A percentile compares a stretch with the other conserved stretches of the same genome.
Evolutionary conservation across 2,329 filamentous ascomycete species (phyloP).

Genomic region (Macroventuria anomochaeta): DNA sequence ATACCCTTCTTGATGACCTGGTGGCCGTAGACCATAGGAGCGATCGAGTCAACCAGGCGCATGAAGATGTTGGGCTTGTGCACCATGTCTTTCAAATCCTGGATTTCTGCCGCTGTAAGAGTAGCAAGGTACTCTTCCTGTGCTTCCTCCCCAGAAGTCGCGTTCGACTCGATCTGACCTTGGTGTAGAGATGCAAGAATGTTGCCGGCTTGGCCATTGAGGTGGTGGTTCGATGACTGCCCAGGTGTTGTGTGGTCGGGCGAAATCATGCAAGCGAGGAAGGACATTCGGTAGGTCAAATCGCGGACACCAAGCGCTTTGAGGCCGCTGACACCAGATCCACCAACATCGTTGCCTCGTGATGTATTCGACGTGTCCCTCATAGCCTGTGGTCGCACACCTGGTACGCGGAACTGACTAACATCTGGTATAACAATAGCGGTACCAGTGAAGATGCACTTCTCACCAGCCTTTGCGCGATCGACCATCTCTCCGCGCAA

Average conservation of each 20-base stretch:
- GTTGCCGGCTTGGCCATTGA: constrained; percentile 78
- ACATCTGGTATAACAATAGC: constrained; percentile 97
- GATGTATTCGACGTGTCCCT: constrained; percentile 78
- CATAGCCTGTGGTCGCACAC: constrained; percentile 80
- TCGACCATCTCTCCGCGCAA: constrained; percentile 97
- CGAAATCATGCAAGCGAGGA: constrained; percentile 94
- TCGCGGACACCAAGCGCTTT: constrained; percentile 94
- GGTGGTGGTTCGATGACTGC: constrained; percentile 70
- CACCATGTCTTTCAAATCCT: constrained; percentile 90
- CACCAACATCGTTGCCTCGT: constrained; percentile 80
- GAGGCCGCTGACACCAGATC: constrained; percentile 83
- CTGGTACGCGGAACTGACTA: constrained; percentile 90
- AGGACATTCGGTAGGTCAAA: constrained; percentile 93
- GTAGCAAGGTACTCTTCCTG: constrained; percentile 87
- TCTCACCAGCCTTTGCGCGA: constrained; percentile 94
- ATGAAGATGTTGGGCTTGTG: constrained; percentile 96
- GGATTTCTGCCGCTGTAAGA: constrained; percentile 84
- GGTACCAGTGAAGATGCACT: constrained; percentile 96
- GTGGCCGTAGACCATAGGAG: constrained; percentile 96
- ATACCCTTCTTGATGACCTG: constrained; percentile 98
- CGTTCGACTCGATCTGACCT: constrained; percentile 65
- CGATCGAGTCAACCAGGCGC: constrained; percentile 88
- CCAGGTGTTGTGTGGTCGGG: constrained; percentile 85
- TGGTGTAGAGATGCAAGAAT: constrained; percentile 85
- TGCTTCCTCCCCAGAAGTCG: constrained; percentile 77